Evolutionary conservation across 805 yeast species (phyloP).

Genomic region (Pichia ethanolica): DNA sequence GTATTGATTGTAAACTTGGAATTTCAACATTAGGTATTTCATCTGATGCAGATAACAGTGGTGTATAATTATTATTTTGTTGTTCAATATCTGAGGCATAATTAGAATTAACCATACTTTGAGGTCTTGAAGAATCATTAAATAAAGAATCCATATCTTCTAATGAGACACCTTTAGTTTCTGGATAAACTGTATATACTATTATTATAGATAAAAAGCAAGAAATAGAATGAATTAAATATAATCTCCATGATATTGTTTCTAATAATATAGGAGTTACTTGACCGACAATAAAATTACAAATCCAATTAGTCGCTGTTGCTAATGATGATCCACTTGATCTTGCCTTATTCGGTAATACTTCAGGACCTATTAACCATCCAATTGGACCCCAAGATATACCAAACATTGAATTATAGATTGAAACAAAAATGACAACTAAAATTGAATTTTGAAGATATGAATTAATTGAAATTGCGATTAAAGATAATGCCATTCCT

Average conservation of each 20-base stretch:
- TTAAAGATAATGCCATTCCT: slow-evolving; percentile 68
- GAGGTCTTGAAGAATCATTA: slow-evolving; percentile 33
- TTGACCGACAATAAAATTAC: slow-evolving; percentile 87
- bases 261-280: slow-evolving; percentile 83
- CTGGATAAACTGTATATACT: slow-evolving; percentile 73
- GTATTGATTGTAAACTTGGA: slow-evolving; percentile 30
- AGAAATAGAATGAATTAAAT: slow-evolving; percentile 72
- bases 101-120: neutral
- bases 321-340: slow-evolving; percentile 87
- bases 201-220: slow-evolving; percentile 68
- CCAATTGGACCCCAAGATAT: slow-evolving; percentile 93
- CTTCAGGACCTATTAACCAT: slow-evolving; percentile 77
- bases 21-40: slow-evolving; percentile 25
- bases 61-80: neutral
- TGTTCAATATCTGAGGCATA: neutral
- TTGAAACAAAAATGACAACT: slow-evolving; percentile 69
- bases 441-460: slow-evolving; percentile 45
- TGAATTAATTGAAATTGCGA: slow-evolving; percentile 55
- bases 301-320: slow-evolving; percentile 90
- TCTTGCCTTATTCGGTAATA: slow-evolving; percentile 74
- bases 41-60: neutral
- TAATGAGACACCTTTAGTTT: slow-evolving; percentile 78
- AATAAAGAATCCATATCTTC: slow-evolving; percentile 92
- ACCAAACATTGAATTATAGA: slow-evolving; percentile 81
- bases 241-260: slow-evolving; percentile 67